Conservation (phyloP, 2,329 filamentous ascomycete species). For the Fusarium sambucinum region DNA sequence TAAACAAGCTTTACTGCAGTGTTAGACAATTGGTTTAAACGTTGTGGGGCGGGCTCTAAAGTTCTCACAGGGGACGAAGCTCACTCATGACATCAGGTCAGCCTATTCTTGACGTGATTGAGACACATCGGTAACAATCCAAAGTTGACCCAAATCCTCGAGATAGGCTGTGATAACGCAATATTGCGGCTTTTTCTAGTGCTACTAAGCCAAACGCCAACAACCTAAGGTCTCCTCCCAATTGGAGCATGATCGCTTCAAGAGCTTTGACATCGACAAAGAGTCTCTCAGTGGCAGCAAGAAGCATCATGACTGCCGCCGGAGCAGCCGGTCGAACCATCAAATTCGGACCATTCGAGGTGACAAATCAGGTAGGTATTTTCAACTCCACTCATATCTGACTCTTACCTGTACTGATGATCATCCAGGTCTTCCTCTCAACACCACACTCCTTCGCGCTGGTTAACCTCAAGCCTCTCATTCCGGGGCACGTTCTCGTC, state of each 20-base stretch:
- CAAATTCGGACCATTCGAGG: conserved; percentile 80
- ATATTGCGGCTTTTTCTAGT: not conserved
- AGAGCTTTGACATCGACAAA: conserved; percentile 29
- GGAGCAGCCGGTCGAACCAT: conserved; percentile 53
- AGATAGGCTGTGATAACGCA: not conserved
- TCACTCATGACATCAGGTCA: conserved; percentile 45
- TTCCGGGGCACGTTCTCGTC: conserved; percentile 93
- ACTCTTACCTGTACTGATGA: conserved; percentile 10
- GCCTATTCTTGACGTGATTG: conserved; percentile 11
- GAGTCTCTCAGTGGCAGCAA: conserved; percentile 14
- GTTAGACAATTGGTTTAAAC: conserved; percentile 39
- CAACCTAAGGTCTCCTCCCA: not conserved
- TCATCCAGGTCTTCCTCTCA: conserved; percentile 83
- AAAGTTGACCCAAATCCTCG: not conserved
- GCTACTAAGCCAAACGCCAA: not conserved
- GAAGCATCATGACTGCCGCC: conserved; percentile 51
- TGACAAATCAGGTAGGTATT: conserved; percentile 75
- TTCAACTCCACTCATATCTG: not conserved
- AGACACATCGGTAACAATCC: conserved; percentile 1
- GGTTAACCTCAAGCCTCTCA: conserved; percentile 94
- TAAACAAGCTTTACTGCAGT: conserved; percentile 7
- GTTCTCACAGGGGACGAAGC: conserved; percentile 18
- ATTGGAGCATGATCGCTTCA: conserved; percentile 41
- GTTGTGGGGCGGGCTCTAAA: conserved; percentile 28
- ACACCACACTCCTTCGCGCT: conserved; percentile 86